Evolutionary conservation across 345 rosid species (phyloP).

Genomic region (Hibiscus syriacus): DNA sequence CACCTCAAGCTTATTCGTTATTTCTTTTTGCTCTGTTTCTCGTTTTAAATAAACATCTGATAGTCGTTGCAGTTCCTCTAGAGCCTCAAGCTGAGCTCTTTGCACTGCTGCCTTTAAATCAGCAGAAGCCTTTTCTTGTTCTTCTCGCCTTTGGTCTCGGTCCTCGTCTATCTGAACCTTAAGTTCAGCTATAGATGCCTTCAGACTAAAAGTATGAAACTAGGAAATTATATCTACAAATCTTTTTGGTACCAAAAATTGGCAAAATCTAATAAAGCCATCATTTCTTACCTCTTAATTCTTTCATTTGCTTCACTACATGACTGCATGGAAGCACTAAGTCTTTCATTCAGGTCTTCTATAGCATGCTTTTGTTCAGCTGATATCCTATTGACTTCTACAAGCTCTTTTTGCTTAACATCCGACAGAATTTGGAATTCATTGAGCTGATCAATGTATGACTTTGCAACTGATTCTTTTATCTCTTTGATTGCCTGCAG

Average conservation of each 20-base stretch:
- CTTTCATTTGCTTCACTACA: constrained; percentile 81
- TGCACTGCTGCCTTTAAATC: constrained; percentile 75
- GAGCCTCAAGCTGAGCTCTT: constrained; percentile 69
- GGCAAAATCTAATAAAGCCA: background rate
- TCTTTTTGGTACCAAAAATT: background rate
- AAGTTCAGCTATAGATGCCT: constrained; percentile 66
- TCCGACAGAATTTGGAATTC: constrained; percentile 45
- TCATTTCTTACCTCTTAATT: constrained; percentile 49
- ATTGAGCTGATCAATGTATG: constrained; percentile 42
- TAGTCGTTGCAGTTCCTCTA: constrained; percentile 58
- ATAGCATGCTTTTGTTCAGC: constrained; percentile 72
- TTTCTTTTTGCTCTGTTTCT: constrained; percentile 73
- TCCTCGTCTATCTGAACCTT: constrained; percentile 75
- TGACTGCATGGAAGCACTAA: constrained; percentile 73
- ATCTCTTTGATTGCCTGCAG: constrained; percentile 62
- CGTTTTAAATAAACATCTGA: constrained; percentile 56
- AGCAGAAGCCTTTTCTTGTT: constrained; percentile 60
- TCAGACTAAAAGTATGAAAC: constrained; percentile 48
- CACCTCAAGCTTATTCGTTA: constrained; percentile 82
- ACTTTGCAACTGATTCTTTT: constrained; percentile 51
- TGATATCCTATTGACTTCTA: constrained; percentile 44
- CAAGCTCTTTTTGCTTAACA: constrained; percentile 52
- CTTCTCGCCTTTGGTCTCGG: constrained; percentile 73
- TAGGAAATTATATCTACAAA: background rate
- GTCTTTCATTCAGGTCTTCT: constrained; percentile 77